These are phyloP conservation scores for Canavalia gladiata DNA, from an alignment of 306 rosid genomes.

Conservation along the genomic window DNA sequence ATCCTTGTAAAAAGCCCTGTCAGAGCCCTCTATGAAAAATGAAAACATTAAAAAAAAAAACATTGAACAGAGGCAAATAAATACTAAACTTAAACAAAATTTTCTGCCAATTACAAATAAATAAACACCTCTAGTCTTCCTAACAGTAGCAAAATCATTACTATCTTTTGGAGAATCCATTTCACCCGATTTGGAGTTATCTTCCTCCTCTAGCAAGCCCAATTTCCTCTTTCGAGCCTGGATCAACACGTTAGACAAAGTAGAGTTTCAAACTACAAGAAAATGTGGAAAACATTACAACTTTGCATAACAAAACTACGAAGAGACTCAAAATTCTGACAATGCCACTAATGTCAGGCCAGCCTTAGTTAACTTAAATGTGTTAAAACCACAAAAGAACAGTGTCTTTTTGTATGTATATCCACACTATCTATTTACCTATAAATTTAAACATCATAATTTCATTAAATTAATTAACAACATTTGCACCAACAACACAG, in stretches of 20 bases:
- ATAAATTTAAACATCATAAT: neutral
- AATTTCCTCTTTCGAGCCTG: conserved; percentile 93
- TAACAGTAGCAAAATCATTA: conserved; percentile 39
- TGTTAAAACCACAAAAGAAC: neutral
- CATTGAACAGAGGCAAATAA: neutral
- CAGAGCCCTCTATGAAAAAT: conserved; percentile 64
- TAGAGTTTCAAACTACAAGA: neutral
- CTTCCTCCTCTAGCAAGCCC: conserved; percentile 78
- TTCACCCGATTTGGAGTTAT: conserved; percentile 47
- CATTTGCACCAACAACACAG: neutral
- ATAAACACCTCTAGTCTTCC: conserved; percentile 64
- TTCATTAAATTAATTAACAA: conserved; percentile 16
- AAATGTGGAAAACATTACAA: conserved; percentile 17
- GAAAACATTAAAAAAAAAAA: neutral
- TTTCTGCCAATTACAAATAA: conserved; percentile 14
- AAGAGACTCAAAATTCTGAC: neutral
- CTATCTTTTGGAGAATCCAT: conserved; percentile 24
- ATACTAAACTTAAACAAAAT: neutral
- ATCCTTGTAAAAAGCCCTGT: conserved; percentile 89
- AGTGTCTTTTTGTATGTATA: neutral
- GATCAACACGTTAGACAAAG: conserved; percentile 12
- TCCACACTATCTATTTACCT: neutral
- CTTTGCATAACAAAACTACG: neutral
- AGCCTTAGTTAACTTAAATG: neutral
- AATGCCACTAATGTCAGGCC: neutral